Conservation (phyloP, 352 stramenopile species). For the Phytophthora hybrid region DNA sequence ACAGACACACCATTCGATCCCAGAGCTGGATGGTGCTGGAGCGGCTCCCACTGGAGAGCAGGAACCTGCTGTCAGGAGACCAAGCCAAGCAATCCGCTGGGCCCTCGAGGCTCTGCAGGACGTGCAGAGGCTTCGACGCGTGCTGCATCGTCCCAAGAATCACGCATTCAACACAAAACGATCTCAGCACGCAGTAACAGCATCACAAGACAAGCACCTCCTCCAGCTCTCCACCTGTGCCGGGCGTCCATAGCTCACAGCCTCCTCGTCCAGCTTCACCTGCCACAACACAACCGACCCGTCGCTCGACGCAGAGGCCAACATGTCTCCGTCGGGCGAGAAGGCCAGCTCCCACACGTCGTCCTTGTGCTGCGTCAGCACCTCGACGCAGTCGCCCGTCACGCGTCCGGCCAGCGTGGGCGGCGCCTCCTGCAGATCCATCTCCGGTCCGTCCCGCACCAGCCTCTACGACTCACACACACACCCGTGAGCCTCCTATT, state of each 20-base stretch:
- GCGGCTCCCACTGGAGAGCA: constrained; percentile 66
- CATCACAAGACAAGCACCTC: no score
- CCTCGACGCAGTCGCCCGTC: constrained; percentile 42
- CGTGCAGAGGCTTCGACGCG: constrained; percentile 42
- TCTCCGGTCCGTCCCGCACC: constrained; percentile 40
- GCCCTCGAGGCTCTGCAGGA: constrained; percentile 57
- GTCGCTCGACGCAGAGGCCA: constrained; percentile 85
- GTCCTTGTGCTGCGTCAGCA: constrained; percentile 57
- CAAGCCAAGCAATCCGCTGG: constrained; percentile 68
- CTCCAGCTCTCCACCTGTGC: no score
- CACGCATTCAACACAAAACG: neutral
- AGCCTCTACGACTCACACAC: constrained; percentile 43
- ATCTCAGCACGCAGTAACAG: neutral
- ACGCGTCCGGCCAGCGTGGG: constrained; percentile 32
- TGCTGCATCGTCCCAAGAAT: constrained; percentile 15
- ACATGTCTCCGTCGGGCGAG: constrained; percentile 73
- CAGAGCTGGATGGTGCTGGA: constrained; percentile 75
- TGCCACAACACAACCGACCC: constrained; percentile 83
- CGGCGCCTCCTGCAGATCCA: constrained; percentile 23
- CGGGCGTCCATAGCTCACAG: no score
- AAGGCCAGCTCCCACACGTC: constrained; percentile 83
- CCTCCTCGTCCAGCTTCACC: constrained; percentile 34
- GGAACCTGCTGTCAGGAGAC: constrained; percentile 64
- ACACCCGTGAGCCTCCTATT: constrained; percentile 1
- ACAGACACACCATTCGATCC: constrained; percentile 51